Evolutionary conservation across 257 asterid genomes (phyloP).

Genomic region (Solanum sejunctum): DNA sequence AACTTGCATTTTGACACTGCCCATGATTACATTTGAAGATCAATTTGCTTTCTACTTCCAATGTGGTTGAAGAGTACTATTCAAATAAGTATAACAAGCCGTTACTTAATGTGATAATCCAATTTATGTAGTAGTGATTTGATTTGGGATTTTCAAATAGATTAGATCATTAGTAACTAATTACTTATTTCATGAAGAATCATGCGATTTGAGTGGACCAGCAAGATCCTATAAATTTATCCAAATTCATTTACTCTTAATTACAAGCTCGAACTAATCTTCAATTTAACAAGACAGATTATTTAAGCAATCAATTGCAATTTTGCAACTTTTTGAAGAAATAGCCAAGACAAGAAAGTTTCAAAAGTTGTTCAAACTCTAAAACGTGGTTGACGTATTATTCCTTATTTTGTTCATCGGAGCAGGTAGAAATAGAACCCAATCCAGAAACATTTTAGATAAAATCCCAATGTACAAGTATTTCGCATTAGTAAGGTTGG

Average conservation of each 20-base stretch:
- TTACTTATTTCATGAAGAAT: background rate
- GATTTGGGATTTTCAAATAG: too few relatives aligned
- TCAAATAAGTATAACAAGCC: too few relatives aligned
- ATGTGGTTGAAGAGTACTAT: too few relatives aligned
- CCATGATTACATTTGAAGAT: too few relatives aligned
- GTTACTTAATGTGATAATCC: too few relatives aligned
- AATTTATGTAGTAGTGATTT: too few relatives aligned
- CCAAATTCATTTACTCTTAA: background rate
- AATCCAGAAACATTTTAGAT: background rate
- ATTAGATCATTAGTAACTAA: background rate
- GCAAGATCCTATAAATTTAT: background rate
- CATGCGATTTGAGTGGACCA: background rate
- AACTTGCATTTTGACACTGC: too few relatives aligned
- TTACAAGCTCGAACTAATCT: background rate
- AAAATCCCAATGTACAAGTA: background rate
- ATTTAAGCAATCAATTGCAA: background rate
- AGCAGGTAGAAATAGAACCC: conserved; percentile 36
- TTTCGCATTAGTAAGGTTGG: fast-evolving
- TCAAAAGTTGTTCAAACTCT: background rate
- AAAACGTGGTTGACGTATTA: conserved; percentile 13
- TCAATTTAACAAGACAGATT: background rate
- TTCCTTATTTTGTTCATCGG: conserved; percentile 15
- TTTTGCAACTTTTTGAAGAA: background rate
- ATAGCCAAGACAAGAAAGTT: background rate
- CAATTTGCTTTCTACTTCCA: too few relatives aligned